These are phyloP conservation scores for Pseudocercospora crystallina DNA, from an alignment of 2,329 filamentous ascomycete genomes.

Conservation along the genomic window DNA sequence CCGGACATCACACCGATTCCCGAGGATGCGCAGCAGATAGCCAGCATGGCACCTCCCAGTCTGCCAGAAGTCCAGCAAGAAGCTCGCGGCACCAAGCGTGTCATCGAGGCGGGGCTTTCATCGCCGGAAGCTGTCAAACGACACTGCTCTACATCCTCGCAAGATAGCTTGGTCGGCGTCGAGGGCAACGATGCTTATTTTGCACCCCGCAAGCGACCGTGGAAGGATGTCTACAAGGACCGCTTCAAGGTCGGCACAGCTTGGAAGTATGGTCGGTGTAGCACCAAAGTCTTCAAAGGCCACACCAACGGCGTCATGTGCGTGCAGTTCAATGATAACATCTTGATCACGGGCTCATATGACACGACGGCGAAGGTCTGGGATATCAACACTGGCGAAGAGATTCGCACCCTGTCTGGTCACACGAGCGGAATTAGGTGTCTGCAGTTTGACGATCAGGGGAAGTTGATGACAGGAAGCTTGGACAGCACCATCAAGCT, in stretches of 20 bases:
- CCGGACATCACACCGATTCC: conserved; percentile 51
- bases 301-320: conserved; percentile 86
- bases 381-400: conserved; percentile 85
- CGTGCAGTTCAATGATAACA: conserved; percentile 79
- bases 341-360: conserved; percentile 91
- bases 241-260: conserved; percentile 94
- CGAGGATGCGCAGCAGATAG: conserved; percentile 31
- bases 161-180: conserved; percentile 12
- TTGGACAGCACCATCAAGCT: conserved; percentile 85
- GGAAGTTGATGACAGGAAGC: conserved; percentile 83
- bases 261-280: conserved; percentile 93
- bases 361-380: conserved; percentile 95
- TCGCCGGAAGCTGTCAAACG: conserved; percentile 31
- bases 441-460: conserved; percentile 83
- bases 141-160: conserved; percentile 24
- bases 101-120: conserved; percentile 19
- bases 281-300: conserved; percentile 78
- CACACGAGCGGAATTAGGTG: conserved; percentile 83
- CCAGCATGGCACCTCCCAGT: conserved; percentile 7
- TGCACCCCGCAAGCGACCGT: conserved; percentile 62
- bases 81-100: conserved; percentile 21
- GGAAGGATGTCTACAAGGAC: conserved; percentile 97
- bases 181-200: conserved; percentile 46
- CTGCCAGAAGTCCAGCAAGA: conserved; percentile 6
- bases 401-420: conserved; percentile 78